These are phyloP conservation scores for Amphirosellinia nigrospora DNA, from an alignment of 495 filamentous ascomycete species.

Conservation along the genomic window DNA sequence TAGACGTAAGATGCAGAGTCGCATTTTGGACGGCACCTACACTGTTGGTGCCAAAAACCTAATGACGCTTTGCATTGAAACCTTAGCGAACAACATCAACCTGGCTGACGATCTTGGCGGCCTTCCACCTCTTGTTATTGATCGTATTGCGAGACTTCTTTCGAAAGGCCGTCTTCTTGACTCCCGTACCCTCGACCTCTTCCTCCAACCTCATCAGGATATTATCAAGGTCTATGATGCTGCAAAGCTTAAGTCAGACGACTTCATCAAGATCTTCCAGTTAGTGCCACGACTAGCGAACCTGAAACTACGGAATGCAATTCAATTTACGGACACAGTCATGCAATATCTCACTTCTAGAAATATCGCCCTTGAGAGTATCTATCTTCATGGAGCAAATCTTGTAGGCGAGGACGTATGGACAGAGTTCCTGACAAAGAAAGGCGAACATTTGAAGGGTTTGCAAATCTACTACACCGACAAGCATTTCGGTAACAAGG, in stretches of 20 bases:
- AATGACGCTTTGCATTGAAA: constrained; percentile 81
- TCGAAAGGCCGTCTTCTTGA: constrained; percentile 79
- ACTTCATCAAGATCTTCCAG: constrained; percentile 83
- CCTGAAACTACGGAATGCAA: constrained; percentile 77
- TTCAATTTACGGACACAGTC: constrained; percentile 83
- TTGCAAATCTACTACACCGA: constrained; percentile 79
- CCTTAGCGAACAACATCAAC: constrained; percentile 79
- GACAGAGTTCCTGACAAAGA: constrained; percentile 65
- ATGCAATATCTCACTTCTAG: constrained; percentile 80
- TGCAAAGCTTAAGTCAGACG: constrained; percentile 72
- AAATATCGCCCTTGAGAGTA: constrained; percentile 63
- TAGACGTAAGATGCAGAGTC: constrained; percentile 76
- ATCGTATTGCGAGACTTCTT: constrained; percentile 79
- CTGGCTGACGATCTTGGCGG: constrained; percentile 86
- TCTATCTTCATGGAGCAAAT: constrained; percentile 77
- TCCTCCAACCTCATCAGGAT: constrained; percentile 71
- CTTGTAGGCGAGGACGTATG: constrained; percentile 75
- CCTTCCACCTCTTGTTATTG: constrained; percentile 67
- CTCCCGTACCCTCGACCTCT: constrained; percentile 72
- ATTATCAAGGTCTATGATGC: constrained; percentile 81
- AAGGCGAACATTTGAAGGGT: constrained; percentile 66
- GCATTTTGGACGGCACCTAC: constrained; percentile 75
- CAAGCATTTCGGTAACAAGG: constrained; percentile 62
- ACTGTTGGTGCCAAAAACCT: constrained; percentile 73
- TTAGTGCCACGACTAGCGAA: constrained; percentile 68